Base-by-base conservation (phyloP, 768 basidiomycete genomes). In the Auricularia sp. region DNA sequence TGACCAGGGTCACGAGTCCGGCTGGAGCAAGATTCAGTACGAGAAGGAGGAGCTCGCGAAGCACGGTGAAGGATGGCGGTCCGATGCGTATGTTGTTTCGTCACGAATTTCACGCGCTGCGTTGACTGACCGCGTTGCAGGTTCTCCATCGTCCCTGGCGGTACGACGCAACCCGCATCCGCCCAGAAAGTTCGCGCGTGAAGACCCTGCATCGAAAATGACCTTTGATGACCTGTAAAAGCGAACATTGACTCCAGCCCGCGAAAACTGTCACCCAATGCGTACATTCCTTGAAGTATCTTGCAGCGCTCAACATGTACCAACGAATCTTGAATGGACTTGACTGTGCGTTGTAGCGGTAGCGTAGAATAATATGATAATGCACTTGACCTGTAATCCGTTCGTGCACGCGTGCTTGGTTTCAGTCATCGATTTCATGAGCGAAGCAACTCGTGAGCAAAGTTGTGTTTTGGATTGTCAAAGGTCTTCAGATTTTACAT, bases 11-110 rank as follows among this genome's bases (percentile, higher is more conserved):
- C 82, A 88, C 65, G 85, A 89, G 7, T 75, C 82, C 7, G 88
- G 90, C 3, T 91, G 88, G 86, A 83, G 88, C 21, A 86, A 86
- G 69, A 83, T 86, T 64, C 71, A 76, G 7, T 77, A 76, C 67
- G 75, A 78, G 72, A 69, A 78, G 37, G 77, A 78, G 61, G 81
- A 82, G 44, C 75, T 78, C 21, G 82, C 78, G 4, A 36, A 64
- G 37, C 66, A 72, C 7, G 82, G 82, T 8, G 71, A 78, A 62
- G 79, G 75, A n/a, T 88, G 86, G 86, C 75, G 78, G 61, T 83
- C 81, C 56, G 74, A 81, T 62, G 81, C 79, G 79, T 83, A 51
- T 21, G 39, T 42, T 14, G 10, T 51, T 51, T 18, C 21, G 1
- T 24, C 21, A 51, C 16, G 29, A 29, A 29, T 18, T 51, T 2